phyloP scores from a whole-genome alignment of 352 stramenopile genomes.

The Blastocystis sp. region DNA sequence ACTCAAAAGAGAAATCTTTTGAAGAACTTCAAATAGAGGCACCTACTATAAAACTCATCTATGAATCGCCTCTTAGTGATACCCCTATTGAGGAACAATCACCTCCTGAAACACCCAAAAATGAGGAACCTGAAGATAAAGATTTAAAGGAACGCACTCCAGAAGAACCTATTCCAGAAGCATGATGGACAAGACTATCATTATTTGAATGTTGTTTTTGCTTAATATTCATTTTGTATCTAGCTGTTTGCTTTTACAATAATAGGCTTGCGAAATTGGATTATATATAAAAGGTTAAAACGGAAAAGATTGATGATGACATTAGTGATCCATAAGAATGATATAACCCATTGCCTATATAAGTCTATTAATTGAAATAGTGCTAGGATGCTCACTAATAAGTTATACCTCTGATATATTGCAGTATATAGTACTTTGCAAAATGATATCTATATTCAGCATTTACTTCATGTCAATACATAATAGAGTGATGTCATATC shows the following conservation, averaged over 20 bases:
- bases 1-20: neutral
- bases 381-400: neutral
- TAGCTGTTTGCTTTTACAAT: neutral
- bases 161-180: no score
- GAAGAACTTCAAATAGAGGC: neutral
- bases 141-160: no score
- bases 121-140: no score
- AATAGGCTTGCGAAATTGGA: neutral
- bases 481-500: neutral
- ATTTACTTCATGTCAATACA: neutral
- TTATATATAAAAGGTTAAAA: neutral
- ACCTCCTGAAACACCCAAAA: no score
- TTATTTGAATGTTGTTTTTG: slow-evolving; percentile 4
- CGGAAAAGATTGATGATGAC: neutral
- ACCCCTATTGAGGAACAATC: no score
- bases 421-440: neutral
- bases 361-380: neutral
- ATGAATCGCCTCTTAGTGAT: no score
- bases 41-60: no score
- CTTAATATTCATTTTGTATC: neutral
- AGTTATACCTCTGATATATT: neutral
- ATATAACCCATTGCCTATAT: neutral
- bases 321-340: neutral
- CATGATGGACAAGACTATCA: neutral
- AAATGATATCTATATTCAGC: neutral